phyloP scores from a whole-genome alignment of 169 alveolate genomes.

The Ichthyophthirius multifiliis region DNA sequence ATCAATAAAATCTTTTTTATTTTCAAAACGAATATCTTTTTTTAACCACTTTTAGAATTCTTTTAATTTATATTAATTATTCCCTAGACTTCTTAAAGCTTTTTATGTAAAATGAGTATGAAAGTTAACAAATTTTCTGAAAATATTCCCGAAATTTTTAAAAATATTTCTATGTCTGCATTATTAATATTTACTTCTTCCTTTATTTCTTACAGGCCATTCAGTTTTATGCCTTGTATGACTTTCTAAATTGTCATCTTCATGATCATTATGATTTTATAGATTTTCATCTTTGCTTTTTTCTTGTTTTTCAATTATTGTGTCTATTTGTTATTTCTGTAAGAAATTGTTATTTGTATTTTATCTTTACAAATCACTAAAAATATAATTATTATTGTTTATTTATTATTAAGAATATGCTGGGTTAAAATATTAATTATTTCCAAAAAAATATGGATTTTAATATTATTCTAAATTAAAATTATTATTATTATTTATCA shows the following conservation, averaged over 20 bases:
- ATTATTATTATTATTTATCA: too few species aligned
- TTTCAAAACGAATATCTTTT: constrained; percentile 10
- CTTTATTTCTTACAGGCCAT: background rate
- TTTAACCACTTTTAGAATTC: background rate
- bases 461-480: too few species aligned
- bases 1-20: constrained; percentile 4
- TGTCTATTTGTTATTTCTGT: too few species aligned
- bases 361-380: too few species aligned
- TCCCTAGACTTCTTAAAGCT: background rate
- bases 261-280: background rate
- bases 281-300: background rate
- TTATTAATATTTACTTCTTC: background rate
- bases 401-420: too few species aligned
- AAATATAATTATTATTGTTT: too few species aligned
- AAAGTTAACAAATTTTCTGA: constrained; percentile 3
- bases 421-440: too few species aligned
- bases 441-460: too few species aligned
- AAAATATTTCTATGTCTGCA: constrained; percentile 4
- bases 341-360: too few species aligned
- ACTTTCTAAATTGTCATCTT: background rate
- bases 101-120: background rate
- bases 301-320: too few species aligned
- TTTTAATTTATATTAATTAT: background rate
- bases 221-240: background rate
- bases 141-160: background rate